A percentile compares a stretch with the other conserved stretches of the same genome.
Conservation (phyloP, 257 asterid genomes). For the Mentha longifolia region DNA sequence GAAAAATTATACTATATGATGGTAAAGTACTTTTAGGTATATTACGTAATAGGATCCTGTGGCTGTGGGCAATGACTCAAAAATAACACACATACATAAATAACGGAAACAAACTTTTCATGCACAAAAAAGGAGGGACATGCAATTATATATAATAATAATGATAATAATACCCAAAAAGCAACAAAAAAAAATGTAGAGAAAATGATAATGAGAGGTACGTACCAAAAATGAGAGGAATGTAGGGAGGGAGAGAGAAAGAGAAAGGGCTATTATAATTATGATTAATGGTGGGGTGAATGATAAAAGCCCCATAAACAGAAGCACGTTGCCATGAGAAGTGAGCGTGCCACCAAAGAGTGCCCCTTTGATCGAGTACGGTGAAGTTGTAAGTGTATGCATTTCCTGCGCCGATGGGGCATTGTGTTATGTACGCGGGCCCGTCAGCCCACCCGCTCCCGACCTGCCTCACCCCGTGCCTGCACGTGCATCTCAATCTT, state of each 20-base stretch:
- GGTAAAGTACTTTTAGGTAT: no score
- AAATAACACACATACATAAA: no score
- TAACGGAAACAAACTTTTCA: no score
- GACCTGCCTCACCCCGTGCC: constrained; percentile 79
- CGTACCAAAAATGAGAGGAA: constrained; percentile 61
- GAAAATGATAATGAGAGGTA: constrained; percentile 8
- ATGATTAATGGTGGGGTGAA: constrained; percentile 54
- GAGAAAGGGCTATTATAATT: constrained; percentile 35
- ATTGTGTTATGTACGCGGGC: no score
- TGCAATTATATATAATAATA: background rate
- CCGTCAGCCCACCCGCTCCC: constrained; percentile 91
- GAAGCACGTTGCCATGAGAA: constrained; percentile 86
- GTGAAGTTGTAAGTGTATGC: constrained; percentile 62
- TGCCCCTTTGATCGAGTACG: constrained; percentile 61
- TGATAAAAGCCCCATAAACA: constrained; percentile 77
- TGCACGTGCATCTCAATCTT: constrained; percentile 23
- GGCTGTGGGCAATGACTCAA: background rate
- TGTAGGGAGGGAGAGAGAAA: constrained; percentile 30
- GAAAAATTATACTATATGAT: no score
- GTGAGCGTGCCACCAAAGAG: constrained; percentile 92
- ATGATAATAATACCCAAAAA: background rate
- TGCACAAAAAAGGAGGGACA: background rate
- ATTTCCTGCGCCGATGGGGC: constrained; percentile 67
- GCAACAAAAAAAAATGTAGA: background rate
- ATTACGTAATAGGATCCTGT: no score